Base-by-base conservation (phyloP, 2,329 filamentous ascomycete species). In the Didymella arachidicola region DNA sequence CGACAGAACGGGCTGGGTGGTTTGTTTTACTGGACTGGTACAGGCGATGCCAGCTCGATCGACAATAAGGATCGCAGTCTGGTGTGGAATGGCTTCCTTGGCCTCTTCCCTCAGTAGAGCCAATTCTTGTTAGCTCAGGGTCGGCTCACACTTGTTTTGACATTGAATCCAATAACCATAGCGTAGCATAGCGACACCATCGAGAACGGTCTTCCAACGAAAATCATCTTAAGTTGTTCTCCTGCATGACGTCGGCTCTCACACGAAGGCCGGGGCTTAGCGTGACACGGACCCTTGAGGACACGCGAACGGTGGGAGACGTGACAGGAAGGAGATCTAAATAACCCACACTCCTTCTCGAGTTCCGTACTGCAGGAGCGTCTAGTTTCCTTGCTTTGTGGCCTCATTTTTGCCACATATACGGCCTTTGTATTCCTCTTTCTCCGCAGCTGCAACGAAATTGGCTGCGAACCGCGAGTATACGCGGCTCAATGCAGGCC, bases 1-100 rank as follows among this genome's bases (percentile, higher is more conserved):
- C 89, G 86, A 68, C 84, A 89, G 67, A 88, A 89, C 67, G 84
- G 85, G 27, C 79, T 95, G 18, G 91, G 88, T 27, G 91, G 91
- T 0, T 77, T 95, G 8, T 94, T 93, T 74, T 95, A 93, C 76
- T 93, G 89, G 89, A 87, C 89, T 52, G 89, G 87, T n/a, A 88
- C 89, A 14, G 87, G 85, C 3, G 91, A 95, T 78, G 83, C 84
- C 7, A 73, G 78, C 39, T 72, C 69, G 14, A 67, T 74, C 44
- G 84, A 66, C 6, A 65, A 75, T n/a, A 75, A 77, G 53, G 71
- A 76, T 39, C 78, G 83, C 64, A 89, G 87, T 69, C 69, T 90
- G 60, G 83, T 89, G 25, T 82, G 82, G 52, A 84, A 86, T 30
- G 87, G 87, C 4, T 87, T 83, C 67, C 78, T 83, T 57, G 83